Evolutionary conservation across 805 yeast genomes (phyloP).

Genomic region (Ogataea populi-albae): DNA sequence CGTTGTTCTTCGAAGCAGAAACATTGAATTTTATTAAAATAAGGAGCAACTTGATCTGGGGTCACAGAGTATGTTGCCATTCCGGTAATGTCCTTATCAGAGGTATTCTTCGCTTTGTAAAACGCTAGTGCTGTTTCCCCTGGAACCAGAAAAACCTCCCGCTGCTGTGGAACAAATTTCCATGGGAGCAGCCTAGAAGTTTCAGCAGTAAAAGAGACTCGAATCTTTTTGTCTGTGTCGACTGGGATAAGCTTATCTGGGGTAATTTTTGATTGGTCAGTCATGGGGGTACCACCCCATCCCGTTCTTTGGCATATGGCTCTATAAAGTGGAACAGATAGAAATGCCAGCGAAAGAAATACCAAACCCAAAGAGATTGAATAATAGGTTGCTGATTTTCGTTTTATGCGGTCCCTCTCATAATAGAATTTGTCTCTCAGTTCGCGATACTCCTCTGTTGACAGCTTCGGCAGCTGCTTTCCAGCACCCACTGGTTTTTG

Average conservation of each 20-base stretch:
- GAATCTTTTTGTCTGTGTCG: constrained; percentile 74
- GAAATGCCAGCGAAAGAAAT: constrained; percentile 76
- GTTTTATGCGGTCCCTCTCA: constrained; percentile 33
- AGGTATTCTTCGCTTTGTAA: constrained; percentile 82
- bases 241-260: constrained; percentile 87
- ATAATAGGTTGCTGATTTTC: constrained; percentile 61
- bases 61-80: constrained; percentile 98
- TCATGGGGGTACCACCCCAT: constrained; percentile 92
- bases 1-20: constrained; percentile 97
- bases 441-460: constrained; percentile 30
- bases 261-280: constrained; percentile 76
- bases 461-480: constrained; percentile 29
- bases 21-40: constrained; percentile 95
- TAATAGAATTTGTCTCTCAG: constrained; percentile 27
- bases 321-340: constrained; percentile 90
- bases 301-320: constrained; percentile 94
- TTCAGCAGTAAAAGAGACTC: constrained; percentile 87
- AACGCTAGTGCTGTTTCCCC: constrained; percentile 98
- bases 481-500: too few relatives aligned
- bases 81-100: constrained; percentile 89
- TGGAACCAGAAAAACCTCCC: constrained; percentile 88
- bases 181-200: constrained; percentile 89
- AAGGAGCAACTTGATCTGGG: constrained; percentile 95
- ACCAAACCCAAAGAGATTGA: constrained; percentile 64
- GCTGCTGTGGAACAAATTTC: constrained; percentile 91